Conservation (phyloP, 257 asterid genomes). For the Ilex aquifolium region DNA sequence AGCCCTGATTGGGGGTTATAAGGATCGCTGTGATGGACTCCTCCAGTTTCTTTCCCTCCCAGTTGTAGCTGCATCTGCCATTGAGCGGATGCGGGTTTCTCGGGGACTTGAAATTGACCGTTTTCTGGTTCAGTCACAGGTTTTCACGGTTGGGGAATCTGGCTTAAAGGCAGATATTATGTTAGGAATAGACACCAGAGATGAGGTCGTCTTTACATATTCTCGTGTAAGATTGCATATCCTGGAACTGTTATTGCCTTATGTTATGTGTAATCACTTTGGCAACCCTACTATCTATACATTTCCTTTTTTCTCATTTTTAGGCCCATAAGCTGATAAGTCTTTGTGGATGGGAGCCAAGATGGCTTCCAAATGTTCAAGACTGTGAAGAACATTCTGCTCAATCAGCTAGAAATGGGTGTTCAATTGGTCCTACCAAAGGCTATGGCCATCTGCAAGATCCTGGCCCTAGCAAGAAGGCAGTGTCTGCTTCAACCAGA, state of each 20-base stretch:
- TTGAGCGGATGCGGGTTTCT: constrained; percentile 70
- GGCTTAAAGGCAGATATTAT: constrained; percentile 56
- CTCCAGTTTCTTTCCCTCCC: constrained; percentile 97
- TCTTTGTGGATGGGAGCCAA: constrained; percentile 99
- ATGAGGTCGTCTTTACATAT: constrained; percentile 62
- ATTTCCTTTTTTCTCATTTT: constrained; percentile 14
- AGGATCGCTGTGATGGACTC: constrained; percentile 95
- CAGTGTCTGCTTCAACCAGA: constrained; percentile 58
- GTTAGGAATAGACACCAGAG: constrained; percentile 61
- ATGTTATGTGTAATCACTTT: constrained; percentile 3
- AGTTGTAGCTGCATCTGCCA: constrained; percentile 64
- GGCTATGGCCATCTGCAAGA: constrained; percentile 61
- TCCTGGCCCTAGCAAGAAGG: constrained; percentile 77
- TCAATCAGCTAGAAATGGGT: constrained; percentile 89
- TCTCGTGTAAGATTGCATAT: constrained; percentile 58
- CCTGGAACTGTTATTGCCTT: constrained; percentile 10
- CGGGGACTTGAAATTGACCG: constrained; percentile 85
- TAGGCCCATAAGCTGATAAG: constrained; percentile 96
- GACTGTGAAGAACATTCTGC: constrained; percentile 99
- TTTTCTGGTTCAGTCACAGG: constrained; percentile 67
- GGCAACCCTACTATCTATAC: background rate
- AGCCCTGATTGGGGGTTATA: constrained; percentile 94
- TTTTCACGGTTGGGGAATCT: constrained; percentile 57
- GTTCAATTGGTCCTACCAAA: constrained; percentile 76
- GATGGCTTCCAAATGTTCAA: constrained; percentile 99